Conservation (phyloP, 2,329 filamentous ascomycete genomes). For the Metarhizium anisopliae region DNA sequence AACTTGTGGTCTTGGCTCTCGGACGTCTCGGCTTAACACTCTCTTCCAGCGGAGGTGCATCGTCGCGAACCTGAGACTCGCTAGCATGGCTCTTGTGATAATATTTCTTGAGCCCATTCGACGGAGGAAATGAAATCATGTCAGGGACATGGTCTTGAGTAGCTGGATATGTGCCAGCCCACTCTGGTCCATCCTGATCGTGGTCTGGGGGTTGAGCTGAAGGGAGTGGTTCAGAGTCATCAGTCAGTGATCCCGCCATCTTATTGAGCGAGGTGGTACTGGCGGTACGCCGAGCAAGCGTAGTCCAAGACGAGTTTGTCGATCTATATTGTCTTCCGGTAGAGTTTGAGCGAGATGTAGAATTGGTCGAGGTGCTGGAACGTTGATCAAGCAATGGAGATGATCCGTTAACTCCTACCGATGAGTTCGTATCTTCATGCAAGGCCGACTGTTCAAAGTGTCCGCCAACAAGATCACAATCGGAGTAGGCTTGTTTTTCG, state of each 20-base stretch:
- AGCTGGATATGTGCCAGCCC: slow-evolving; percentile 10
- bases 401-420: slow-evolving; percentile 10
- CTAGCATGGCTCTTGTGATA: slow-evolving; percentile 29
- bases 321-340: slow-evolving; percentile 45
- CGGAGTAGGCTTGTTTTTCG: slow-evolving; percentile 19
- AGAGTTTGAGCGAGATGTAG: slow-evolving; percentile 37
- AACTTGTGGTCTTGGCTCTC: slow-evolving; percentile 37
- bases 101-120: slow-evolving; percentile 13
- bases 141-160: slow-evolving; percentile 25
- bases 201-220: slow-evolving; percentile 15
- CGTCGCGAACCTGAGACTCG: slow-evolving; percentile 25
- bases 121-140: slow-evolving; percentile 19
- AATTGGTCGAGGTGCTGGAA: slow-evolving; percentile 44
- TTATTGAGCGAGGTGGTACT: slow-evolving; percentile 39
- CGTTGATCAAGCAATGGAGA: slow-evolving; percentile 27
- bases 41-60: slow-evolving; percentile 22
- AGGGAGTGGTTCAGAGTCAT: slow-evolving; percentile 22
- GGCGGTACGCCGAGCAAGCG: slow-evolving; percentile 43
- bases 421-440: slow-evolving; percentile 11
- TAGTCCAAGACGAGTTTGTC: slow-evolving; percentile 43
- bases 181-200: slow-evolving; percentile 6
- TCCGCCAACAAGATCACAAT: slow-evolving; percentile 20
- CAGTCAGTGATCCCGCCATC: slow-evolving; percentile 20
- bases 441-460: slow-evolving; percentile 8
- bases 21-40: slow-evolving; percentile 22